phyloP scores from a whole-genome alignment of 139 green algal species.

The Diplosphaera chodatii region DNA sequence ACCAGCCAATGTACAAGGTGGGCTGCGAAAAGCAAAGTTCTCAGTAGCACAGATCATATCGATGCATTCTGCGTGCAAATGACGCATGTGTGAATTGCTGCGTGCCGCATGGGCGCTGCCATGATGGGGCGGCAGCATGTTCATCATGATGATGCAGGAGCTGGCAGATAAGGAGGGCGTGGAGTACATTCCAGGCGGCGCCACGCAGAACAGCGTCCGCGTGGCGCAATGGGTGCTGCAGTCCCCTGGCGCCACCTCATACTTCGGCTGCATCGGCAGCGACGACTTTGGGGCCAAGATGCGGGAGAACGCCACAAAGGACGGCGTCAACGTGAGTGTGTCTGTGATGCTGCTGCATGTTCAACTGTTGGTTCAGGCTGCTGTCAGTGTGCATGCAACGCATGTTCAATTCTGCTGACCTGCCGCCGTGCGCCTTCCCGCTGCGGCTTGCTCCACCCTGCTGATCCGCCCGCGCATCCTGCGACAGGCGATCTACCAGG shows the following conservation, averaged over 20 bases:
- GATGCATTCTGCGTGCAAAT: too few relatives aligned
- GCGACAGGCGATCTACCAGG: constrained; percentile 77
- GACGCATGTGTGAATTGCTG: too few relatives aligned
- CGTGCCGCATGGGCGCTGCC: too few relatives aligned
- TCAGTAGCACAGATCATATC: too few relatives aligned
- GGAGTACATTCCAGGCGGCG: constrained; percentile 96
- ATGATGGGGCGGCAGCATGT: too few relatives aligned
- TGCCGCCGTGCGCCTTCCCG: too few relatives aligned
- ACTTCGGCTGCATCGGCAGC: constrained; percentile 96
- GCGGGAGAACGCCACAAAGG: constrained; percentile 53
- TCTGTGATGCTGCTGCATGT: too few relatives aligned
- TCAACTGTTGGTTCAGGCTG: neutral
- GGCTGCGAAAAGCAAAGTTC: too few relatives aligned
- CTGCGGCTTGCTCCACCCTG: too few relatives aligned
- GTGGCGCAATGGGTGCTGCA: constrained; percentile 98
- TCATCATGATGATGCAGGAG: constrained; percentile 64
- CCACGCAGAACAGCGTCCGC: constrained; percentile 95
- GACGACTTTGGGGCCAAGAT: constrained; percentile 88
- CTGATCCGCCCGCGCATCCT: neutral
- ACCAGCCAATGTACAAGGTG: constrained; percentile 88
- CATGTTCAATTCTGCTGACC: too few relatives aligned
- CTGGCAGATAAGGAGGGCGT: constrained; percentile 69
- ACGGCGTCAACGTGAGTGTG: constrained; percentile 78
- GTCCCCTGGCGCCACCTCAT: constrained; percentile 69
- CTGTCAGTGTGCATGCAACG: too few relatives aligned